Conservation (phyloP, 306 rosid genomes). For the Medicago arabica region DNA sequence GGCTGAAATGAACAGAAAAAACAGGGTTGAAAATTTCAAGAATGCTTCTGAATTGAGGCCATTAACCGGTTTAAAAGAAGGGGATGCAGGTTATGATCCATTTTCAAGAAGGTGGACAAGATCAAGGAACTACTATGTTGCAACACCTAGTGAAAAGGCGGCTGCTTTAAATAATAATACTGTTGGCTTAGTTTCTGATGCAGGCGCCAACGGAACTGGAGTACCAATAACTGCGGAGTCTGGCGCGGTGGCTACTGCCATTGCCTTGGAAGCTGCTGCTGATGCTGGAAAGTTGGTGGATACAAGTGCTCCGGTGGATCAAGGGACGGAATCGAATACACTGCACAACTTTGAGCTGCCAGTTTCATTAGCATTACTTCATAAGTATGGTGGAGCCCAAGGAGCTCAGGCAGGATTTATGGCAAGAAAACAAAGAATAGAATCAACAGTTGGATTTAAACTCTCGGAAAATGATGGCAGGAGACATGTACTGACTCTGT, state of each 20-base stretch:
- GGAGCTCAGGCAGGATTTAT: constrained; percentile 85
- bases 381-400: constrained; percentile 81
- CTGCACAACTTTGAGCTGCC: constrained; percentile 92
- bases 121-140: constrained; percentile 86
- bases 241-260: constrained; percentile 81
- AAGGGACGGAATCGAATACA: constrained; percentile 73
- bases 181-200: constrained; percentile 40
- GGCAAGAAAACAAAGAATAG: constrained; percentile 78
- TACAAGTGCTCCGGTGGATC: constrained; percentile 88
- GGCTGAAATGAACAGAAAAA: constrained; percentile 95
- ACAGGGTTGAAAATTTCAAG: constrained; percentile 92
- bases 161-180: constrained; percentile 49
- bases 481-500: constrained; percentile 72
- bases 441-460: constrained; percentile 75
- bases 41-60: constrained; percentile 86
- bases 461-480: constrained; percentile 81
- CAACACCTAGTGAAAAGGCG: constrained; percentile 60
- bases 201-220: constrained; percentile 43
- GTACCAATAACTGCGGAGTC: constrained; percentile 45
- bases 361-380: constrained; percentile 74
- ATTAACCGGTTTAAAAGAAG: constrained; percentile 64
- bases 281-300: constrained; percentile 95
- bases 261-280: constrained; percentile 90
- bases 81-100: constrained; percentile 98
- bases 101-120: constrained; percentile 99